Evolutionary conservation across 2,329 filamentous ascomycete species (phyloP).

Genomic region (Arthrobotrys megalospora): DNA sequence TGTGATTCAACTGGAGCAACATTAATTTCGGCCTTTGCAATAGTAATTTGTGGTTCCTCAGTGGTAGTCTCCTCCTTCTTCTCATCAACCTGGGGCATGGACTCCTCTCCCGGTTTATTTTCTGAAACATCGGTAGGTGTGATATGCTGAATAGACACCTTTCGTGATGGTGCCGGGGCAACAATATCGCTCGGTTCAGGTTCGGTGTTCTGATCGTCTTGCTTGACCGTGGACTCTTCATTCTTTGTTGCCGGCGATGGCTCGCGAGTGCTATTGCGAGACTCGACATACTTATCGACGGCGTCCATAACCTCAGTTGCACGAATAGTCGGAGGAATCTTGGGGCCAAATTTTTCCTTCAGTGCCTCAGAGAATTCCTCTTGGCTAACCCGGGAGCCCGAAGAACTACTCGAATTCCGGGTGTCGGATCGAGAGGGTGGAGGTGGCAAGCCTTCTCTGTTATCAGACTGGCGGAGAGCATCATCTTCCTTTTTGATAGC

Average conservation of each 20-base stretch:
- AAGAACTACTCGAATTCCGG: conserved; percentile 49
- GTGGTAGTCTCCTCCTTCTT: neutral
- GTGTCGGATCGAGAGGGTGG: conserved; percentile 30
- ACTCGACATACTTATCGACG: conserved; percentile 50
- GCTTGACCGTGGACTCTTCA: neutral
- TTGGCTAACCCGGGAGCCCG: conserved; percentile 48
- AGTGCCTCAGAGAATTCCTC: conserved; percentile 57
- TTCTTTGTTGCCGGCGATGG: conserved; percentile 37
- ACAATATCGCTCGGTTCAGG: conserved; percentile 44
- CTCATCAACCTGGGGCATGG: neutral
- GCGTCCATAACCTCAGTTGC: conserved; percentile 50
- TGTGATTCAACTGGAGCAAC: neutral
- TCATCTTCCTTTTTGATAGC: neutral
- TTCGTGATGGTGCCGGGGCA: conserved; percentile 57
- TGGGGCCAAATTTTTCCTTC: conserved; percentile 48
- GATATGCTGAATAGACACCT: conserved; percentile 38
- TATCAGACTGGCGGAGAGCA: neutral
- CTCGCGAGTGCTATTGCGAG: conserved; percentile 42
- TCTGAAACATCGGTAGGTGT: neutral
- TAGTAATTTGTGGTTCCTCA: neutral
- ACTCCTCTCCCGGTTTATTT: conserved; percentile 4
- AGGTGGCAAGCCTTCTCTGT: neutral
- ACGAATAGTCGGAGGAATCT: conserved; percentile 50
- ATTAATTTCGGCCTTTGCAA: neutral
- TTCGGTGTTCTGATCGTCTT: neutral